phyloP scores from a whole-genome alignment of 2,329 filamentous ascomycete species.

The Cytospora piceicola region DNA sequence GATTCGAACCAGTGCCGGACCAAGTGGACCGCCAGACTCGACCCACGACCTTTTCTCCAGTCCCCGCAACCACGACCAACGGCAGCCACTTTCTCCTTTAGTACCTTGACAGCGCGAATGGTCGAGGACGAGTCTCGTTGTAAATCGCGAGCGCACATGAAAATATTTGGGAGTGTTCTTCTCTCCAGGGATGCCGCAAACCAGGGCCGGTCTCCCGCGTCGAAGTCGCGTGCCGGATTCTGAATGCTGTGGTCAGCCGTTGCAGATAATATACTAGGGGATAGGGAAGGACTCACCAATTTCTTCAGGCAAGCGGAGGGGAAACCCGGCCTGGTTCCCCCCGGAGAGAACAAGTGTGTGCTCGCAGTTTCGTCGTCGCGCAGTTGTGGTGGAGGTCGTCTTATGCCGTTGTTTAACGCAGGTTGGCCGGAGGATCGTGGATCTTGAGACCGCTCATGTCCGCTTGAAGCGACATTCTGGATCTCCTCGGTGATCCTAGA shows the following conservation, averaged over 20 bases:
- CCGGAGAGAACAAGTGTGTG: conserved; percentile 6
- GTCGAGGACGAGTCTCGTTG: not conserved
- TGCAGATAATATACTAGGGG: not conserved
- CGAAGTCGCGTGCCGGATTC: not conserved
- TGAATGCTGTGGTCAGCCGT: conserved; percentile 7
- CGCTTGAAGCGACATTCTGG: not conserved
- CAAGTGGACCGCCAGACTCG: not conserved
- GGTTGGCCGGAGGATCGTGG: conserved; percentile 3
- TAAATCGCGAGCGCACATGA: conserved; percentile 1
- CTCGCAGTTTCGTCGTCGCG: conserved; percentile 5
- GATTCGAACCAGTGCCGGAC: not conserved
- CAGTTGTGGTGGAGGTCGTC: not conserved
- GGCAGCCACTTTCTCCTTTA: conserved; percentile 3
- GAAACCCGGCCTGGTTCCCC: not conserved
- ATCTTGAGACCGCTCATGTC: conserved; percentile 2
- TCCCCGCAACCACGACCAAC: conserved; percentile 7
- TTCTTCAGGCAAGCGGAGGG: not conserved
- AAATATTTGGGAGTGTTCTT: not conserved
- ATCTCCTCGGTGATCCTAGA: not conserved
- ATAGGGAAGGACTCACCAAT: not conserved
- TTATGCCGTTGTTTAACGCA: conserved; percentile 7
- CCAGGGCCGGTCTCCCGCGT: not conserved
- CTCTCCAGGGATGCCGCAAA: not conserved
- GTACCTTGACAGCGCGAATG: not conserved
- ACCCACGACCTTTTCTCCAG: conserved; percentile 14